Conservation (phyloP, 495 filamentous ascomycete genomes). For the Aspergillus heteromorphus region DNA sequence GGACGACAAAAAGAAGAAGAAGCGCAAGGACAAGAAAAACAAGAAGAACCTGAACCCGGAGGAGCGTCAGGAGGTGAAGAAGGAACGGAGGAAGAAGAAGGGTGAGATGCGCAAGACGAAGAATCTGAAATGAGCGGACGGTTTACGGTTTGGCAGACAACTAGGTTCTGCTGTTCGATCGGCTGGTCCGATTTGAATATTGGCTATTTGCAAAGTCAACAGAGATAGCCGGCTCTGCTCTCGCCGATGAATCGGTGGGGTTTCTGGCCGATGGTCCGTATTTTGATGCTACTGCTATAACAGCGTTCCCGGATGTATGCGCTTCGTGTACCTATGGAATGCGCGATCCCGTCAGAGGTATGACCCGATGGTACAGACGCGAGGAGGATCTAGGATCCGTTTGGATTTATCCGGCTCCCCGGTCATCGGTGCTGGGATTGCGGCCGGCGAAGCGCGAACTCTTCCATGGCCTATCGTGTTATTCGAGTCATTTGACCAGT, state of each 20-base stretch:
- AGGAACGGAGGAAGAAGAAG: slow-evolving; percentile 39
- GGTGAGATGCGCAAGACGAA: slow-evolving; percentile 26
- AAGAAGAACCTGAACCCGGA: slow-evolving; percentile 25
- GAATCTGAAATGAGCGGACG: slow-evolving; percentile 16
- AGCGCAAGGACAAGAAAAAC: slow-evolving; percentile 18
- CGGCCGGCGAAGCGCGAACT: not conserved
- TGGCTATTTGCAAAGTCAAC: too few species aligned
- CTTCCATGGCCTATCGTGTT: not conserved
- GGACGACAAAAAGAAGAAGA: slow-evolving; percentile 19
- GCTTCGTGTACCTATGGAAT: not conserved
- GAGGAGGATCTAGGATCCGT: not conserved
- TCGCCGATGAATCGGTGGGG: not conserved
- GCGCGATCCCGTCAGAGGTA: not conserved
- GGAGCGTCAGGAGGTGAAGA: slow-evolving; percentile 23
- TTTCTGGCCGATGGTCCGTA: not conserved
- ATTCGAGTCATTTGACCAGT: not conserved
- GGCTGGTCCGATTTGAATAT: not conserved
- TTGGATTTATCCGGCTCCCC: too few species aligned
- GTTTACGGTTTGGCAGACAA: not conserved
- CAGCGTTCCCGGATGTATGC: not conserved
- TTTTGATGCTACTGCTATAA: not conserved
- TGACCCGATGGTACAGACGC: not conserved
- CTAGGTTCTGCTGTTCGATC: not conserved
- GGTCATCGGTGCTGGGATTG: too few species aligned
- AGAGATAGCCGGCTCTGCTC: not conserved